phyloP scores from a whole-genome alignment of 345 rosid genomes.

The Hevea brasiliensis region DNA sequence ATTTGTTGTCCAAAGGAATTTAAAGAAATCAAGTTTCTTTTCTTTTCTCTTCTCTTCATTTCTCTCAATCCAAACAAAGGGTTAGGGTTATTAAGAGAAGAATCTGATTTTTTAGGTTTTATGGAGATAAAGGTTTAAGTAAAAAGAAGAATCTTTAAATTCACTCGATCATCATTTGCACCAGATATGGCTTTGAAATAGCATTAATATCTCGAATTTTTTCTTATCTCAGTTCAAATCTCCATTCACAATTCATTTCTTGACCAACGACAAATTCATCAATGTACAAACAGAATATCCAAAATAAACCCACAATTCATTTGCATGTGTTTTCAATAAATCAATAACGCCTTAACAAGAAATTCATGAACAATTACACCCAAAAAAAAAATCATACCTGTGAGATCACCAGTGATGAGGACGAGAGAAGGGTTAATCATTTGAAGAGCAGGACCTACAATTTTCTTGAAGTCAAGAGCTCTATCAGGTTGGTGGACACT shows the following conservation, averaged over 20 bases:
- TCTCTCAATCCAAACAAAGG: too few relatives aligned
- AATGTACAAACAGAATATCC: neutral
- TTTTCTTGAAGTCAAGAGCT: constrained; percentile 61
- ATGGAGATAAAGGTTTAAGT: too few relatives aligned
- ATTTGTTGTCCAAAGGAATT: too few relatives aligned
- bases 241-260: neutral
- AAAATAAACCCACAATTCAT: neutral
- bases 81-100: too few relatives aligned
- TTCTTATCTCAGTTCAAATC: neutral
- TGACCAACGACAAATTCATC: neutral
- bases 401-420: constrained; percentile 91
- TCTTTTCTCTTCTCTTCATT: too few relatives aligned
- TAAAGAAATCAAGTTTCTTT: too few relatives aligned
- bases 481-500: constrained; percentile 88
- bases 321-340: neutral
- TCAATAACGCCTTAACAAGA: neutral
- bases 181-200: neutral
- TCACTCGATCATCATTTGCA: neutral
- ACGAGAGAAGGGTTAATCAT: constrained; percentile 83
- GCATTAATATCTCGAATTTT: neutral
- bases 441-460: constrained; percentile 66
- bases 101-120: too few relatives aligned
- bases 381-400: constrained; percentile 46
- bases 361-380: neutral
- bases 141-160: neutral